Evolutionary conservation across 192 early-diverging fungal genomes (phyloP), one percentile per base, ranked within the genome.

Genomic region (Glomus cerebriforme): DNA sequence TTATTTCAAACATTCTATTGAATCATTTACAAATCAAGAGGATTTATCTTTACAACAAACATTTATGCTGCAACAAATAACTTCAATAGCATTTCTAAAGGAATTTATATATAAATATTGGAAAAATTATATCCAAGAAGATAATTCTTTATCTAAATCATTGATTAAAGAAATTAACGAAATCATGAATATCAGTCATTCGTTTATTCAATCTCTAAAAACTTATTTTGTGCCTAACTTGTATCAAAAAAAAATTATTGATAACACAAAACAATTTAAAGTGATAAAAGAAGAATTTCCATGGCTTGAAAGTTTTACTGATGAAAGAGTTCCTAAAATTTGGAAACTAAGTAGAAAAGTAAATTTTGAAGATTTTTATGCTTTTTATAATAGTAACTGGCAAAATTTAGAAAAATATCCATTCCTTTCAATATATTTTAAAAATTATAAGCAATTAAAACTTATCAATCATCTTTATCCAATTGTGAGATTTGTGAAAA

Each of bases 381-480:
- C 54, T 12, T 49, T 47, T 47, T 80, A 39, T 64, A 1, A 34
- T 34, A 22, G 22, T 19, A 32, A 31, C 5, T 19, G 19, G 4
- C 37, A 80, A 47, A 63, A 75, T 63, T n/a, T 15, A 31, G 29
- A 24, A 22, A 63, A 73, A 17, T 75, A 78, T 43, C 79, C 79
- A 9, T 80, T 80, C 26, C 24, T 80, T 19, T 54, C 7, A 22
- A 17, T 74, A 64, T 80, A 76, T 35, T 74, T 80, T 62, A 64
- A 80, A 32, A 31, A 75, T 37, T 49, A 37, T n/a, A 22, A 80
- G 43, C 63, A 32, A 17, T 75, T 80, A 9, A 7, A 7, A 9
- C 22, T 75, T 2, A 34, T 78, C 9, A 43, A 71, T 13, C n/a
- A 78, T 78, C 34, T 78, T 31, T 29, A 43, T 22, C 65, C 77